Evolutionary conservation across 805 yeast genomes (phyloP).

Genomic region (Candida gorgasii): DNA sequence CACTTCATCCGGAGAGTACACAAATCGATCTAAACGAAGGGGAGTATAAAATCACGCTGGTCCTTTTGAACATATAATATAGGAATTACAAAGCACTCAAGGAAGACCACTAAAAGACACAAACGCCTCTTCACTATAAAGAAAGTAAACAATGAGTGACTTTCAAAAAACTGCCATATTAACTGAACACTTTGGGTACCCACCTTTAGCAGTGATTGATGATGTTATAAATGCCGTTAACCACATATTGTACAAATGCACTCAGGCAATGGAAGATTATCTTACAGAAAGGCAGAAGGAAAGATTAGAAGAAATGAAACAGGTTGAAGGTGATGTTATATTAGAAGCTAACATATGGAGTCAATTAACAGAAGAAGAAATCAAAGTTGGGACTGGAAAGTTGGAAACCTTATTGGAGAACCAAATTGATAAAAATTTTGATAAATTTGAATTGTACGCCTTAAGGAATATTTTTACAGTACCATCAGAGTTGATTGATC

Average conservation of each 20-base stretch:
- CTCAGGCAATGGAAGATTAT: conserved; percentile 73
- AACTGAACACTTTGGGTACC: conserved; percentile 84
- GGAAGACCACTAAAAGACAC: too few relatives aligned
- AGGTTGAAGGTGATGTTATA: conserved; percentile 15
- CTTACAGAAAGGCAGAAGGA: conserved; percentile 41
- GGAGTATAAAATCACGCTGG: too few relatives aligned
- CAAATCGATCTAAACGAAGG: neutral
- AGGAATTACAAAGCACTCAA: too few relatives aligned
- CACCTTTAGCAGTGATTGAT: conserved; percentile 80
- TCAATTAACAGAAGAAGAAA: conserved; percentile 46
- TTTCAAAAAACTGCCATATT: conserved; percentile 36
- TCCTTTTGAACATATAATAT: too few relatives aligned
- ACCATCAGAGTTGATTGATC: conserved; percentile 62
- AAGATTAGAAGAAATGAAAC: conserved; percentile 12
- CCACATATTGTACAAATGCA: conserved; percentile 78
- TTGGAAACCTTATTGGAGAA: conserved; percentile 75
- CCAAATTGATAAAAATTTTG: conserved; percentile 78
- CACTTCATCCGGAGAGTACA: neutral
- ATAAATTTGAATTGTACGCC: conserved; percentile 80
- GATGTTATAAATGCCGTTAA: conserved; percentile 88
- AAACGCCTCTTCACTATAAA: too few relatives aligned
- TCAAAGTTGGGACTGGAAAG: conserved; percentile 76
- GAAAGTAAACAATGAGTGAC: too few relatives aligned
- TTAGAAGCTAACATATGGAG: conserved; percentile 14
- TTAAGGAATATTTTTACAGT: conserved; percentile 72